Evolutionary conservation across 345 rosid species (phyloP).

Genomic region (Heritiera littoralis): DNA sequence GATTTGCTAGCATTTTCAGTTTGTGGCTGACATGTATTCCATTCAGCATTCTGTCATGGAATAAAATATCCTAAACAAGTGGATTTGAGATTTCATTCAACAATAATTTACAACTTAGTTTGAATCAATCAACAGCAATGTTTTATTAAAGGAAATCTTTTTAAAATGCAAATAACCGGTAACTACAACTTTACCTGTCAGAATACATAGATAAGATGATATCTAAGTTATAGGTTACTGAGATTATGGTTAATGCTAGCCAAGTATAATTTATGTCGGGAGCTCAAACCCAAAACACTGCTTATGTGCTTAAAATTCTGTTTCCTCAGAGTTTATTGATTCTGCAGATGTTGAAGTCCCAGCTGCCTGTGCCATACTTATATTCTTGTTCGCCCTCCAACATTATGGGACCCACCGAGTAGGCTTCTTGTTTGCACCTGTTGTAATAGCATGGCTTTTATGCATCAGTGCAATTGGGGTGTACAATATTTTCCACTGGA

Average conservation of each 20-base stretch:
- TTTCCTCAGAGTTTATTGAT: slow-evolving; percentile 23
- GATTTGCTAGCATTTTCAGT: slow-evolving; percentile 13
- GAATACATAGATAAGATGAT: background rate
- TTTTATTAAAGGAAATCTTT: background rate
- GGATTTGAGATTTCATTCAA: slow-evolving; percentile 4
- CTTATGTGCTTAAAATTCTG: slow-evolving; percentile 22
- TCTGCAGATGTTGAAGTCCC: slow-evolving; percentile 81
- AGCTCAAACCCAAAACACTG: background rate
- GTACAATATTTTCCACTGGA: slow-evolving; percentile 88
- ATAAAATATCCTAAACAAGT: slow-evolving; percentile 12
- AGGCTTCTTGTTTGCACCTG: slow-evolving; percentile 74
- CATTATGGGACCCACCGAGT: slow-evolving; percentile 78
- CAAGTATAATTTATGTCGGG: background rate
- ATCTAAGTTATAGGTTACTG: too few relatives aligned
- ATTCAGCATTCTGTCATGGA: slow-evolving; percentile 18
- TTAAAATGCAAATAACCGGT: background rate
- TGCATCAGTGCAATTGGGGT: slow-evolving; percentile 88
- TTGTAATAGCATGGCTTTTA: slow-evolving; percentile 62
- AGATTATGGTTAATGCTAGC: background rate
- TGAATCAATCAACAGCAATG: background rate
- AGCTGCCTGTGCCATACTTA: slow-evolving; percentile 61
- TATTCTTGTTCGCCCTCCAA: slow-evolving; percentile 72
- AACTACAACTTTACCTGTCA: background rate
- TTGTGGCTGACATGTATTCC: slow-evolving; percentile 17
- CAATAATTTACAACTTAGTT: background rate